Evolutionary conservation across 345 rosid species (phyloP).

Genomic region (Syzygium jambos): DNA sequence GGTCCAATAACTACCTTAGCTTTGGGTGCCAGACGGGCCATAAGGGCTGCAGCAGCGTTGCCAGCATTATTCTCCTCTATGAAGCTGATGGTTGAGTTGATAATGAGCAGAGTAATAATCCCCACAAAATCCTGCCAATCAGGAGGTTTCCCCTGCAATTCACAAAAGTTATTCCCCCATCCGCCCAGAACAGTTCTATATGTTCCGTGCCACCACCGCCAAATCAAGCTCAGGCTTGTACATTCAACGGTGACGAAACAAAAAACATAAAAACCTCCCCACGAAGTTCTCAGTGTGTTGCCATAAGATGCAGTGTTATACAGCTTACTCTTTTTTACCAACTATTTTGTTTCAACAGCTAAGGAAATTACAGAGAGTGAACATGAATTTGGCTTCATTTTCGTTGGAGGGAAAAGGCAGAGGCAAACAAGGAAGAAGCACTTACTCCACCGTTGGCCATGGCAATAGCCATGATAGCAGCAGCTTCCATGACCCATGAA

Average conservation of each 20-base stretch:
- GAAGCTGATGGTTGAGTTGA: slow-evolving; percentile 63
- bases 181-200: neutral
- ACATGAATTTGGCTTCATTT: neutral
- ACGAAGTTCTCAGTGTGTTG: neutral
- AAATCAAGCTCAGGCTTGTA: neutral
- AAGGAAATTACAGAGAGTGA: neutral
- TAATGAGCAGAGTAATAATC: slow-evolving; percentile 39
- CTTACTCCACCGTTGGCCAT: slow-evolving; percentile 68
- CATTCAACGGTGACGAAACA: neutral
- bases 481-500: slow-evolving; percentile 79
- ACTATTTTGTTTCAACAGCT: neutral
- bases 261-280: neutral
- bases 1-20: slow-evolving; percentile 26
- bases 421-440: neutral
- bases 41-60: slow-evolving; percentile 56
- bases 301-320: neutral
- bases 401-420: neutral
- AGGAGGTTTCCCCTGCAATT: slow-evolving; percentile 47
- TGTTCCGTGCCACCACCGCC: neutral
- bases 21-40: slow-evolving; percentile 63
- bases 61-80: slow-evolving; percentile 69
- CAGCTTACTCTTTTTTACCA: neutral
- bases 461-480: slow-evolving; percentile 70
- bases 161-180: neutral
- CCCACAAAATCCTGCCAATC: slow-evolving; percentile 76